Base-by-base conservation (phyloP, 2,329 filamentous ascomycete species). In the Cordyceps militaris region DNA sequence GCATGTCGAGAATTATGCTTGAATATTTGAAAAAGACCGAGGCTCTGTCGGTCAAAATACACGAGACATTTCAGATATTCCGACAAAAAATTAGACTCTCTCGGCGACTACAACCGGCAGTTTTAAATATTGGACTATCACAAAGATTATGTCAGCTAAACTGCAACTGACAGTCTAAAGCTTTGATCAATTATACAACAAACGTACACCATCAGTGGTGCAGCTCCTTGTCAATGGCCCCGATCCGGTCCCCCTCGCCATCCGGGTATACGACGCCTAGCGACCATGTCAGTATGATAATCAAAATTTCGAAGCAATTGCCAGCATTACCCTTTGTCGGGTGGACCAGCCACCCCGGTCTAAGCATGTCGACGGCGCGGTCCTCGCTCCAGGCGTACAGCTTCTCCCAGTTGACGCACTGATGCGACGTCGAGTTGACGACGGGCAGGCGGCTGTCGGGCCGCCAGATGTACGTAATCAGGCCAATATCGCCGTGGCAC, bases 381-480 rank as follows among this genome's bases (percentile, higher is more conserved):
- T 57, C 54, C 21, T 50, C 34, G 38, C 54, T 57, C 54, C 54
- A 57, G 7, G 23, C 44, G 21, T 43, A 57, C 6, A 57, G 47
- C 54, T 36, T 57, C 10, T 50, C 54, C 54, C 54, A 57, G 34
- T 57, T 50, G 23, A 57, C 44, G n/a, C 54, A 57, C 24, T 57
- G 44, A 42, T 57, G 54, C 43, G 54, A 57, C 10, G 54, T 57
- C 34, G 46, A 28, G 9, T 57, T 57, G 1, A 57, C 54, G 9
- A 57, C 54, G 5, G 54, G 54, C 14, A 43, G 34, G 13, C 40
- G 11, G 9, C 46, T 57, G 19, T 57, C 54, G 11, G 36, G 32
- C 36, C 54, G 32, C 54, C 54, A 57, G 9, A 57, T 50, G 28
- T 57, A 57, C 3, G 54, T 57, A 34, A 57, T 57, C n/a, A 57